Conservation (phyloP, 2,329 filamentous ascomycete genomes). For the Hymenoscyphus salicellus region DNA sequence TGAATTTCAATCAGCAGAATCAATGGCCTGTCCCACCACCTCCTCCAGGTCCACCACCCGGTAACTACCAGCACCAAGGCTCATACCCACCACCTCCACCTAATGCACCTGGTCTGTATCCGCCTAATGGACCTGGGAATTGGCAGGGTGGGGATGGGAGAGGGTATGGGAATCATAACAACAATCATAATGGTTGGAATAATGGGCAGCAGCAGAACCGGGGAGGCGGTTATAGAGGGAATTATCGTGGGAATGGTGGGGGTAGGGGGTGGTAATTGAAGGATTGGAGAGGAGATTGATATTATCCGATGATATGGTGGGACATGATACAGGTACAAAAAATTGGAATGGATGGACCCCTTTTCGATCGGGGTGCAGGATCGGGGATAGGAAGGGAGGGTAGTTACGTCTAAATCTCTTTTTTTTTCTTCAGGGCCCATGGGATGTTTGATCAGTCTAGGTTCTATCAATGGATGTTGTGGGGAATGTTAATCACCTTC, state of each 20-base stretch:
- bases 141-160: slow-evolving; percentile 27
- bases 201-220: slow-evolving; percentile 15
- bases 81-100: slow-evolving; percentile 13
- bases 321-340: not conserved
- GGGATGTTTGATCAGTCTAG: not conserved
- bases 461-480: not conserved
- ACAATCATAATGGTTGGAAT: slow-evolving; percentile 26
- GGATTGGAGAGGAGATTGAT: not conserved
- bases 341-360: not conserved
- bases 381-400: too few relatives aligned
- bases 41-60: slow-evolving; percentile 25
- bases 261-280: slow-evolving; percentile 22
- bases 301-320: not conserved
- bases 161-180: slow-evolving; percentile 2
- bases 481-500: not conserved
- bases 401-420: too few relatives aligned
- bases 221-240: slow-evolving; percentile 28
- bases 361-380: too few relatives aligned
- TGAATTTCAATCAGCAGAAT: slow-evolving; percentile 23
- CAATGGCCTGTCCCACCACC: slow-evolving; percentile 28
- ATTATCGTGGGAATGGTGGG: slow-evolving; percentile 30
- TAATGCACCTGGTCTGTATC: slow-evolving; percentile 16
- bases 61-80: slow-evolving; percentile 16
- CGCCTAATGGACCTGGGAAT: slow-evolving; percentile 23
- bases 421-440: not conserved